Conservation (phyloP, 2,329 filamentous ascomycete genomes). For the Botrytis fabae region DNA sequence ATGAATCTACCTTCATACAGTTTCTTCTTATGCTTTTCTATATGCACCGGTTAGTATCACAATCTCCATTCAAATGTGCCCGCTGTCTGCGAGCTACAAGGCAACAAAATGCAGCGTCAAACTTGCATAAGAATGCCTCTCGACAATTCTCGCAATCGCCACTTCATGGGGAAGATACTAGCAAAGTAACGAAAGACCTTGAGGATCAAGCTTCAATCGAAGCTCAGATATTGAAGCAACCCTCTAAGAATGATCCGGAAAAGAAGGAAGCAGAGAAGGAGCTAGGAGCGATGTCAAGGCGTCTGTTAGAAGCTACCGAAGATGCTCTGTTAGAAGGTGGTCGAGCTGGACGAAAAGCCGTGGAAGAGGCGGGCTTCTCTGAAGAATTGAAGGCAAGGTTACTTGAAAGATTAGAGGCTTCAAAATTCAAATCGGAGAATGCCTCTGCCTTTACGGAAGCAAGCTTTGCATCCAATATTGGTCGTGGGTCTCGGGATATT, state of each 20-base stretch:
- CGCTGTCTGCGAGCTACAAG: conserved; percentile 36
- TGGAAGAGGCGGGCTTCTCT: conserved; percentile 64
- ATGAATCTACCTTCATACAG: background rate
- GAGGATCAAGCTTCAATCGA: conserved; percentile 27
- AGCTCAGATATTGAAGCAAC: conserved; percentile 23
- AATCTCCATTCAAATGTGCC: conserved; percentile 32
- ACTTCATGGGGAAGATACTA: conserved; percentile 27
- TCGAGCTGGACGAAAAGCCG: conserved; percentile 57
- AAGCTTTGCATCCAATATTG: conserved; percentile 56
- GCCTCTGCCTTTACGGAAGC: conserved; percentile 51
- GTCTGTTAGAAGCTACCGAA: conserved; percentile 63
- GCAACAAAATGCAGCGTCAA: conserved; percentile 32
- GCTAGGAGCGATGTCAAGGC: conserved; percentile 51
- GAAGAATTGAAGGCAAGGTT: conserved; percentile 61
- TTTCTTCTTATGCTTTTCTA: conserved; percentile 27
- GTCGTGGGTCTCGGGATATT: conserved; percentile 65
- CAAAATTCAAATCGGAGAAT: conserved; percentile 54
- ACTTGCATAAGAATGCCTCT: background rate
- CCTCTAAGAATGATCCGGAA: conserved; percentile 5
- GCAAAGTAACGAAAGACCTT: conserved; percentile 25
- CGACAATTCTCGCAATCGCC: conserved; percentile 35
- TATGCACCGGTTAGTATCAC: conserved; percentile 36
- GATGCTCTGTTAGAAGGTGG: conserved; percentile 60
- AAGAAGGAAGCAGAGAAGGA: conserved; percentile 22
- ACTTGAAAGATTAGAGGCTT: conserved; percentile 56